Evolutionary conservation across 352 stramenopile genomes (phyloP), one percentile per base, ranked within the genome.

Genomic region (Globisporangium okanoganense): DNA sequence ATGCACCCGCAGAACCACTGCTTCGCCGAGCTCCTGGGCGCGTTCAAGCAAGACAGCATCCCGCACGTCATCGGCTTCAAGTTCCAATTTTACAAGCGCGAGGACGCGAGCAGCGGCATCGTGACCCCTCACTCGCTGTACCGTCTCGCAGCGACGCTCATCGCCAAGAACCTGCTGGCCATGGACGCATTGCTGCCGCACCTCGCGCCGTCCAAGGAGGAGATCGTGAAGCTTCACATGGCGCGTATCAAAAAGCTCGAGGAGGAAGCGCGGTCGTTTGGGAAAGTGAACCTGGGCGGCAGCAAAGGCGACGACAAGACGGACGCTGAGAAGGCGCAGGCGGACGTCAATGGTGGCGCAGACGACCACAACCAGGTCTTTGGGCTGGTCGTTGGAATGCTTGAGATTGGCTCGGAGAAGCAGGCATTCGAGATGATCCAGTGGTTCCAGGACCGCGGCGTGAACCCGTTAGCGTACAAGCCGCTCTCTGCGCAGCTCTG

Each of bases 31-130:
- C 62, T 97, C 36, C 62, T 97, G 2, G 63, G 61, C 0, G 65
- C 75, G 24, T 97, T 97, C 66, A 92, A 91, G 56, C 71, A 70
- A 4, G 81, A 87, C 31, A 87, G 73, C 53, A 72, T 98, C 31
- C 85, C 87, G 1, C 91, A 98, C 59, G 76, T 98, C 12, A 64
- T 98, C 16, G 94, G 94, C 16, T 98, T 98, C 70, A 98, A 98
- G 72, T 97, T 97, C 56, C 76, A 90, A 58, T 95, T 91, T 40
- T 98, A 98, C 80, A 87, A 88, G 58, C 70, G 78, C 27, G 71
- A 77, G 14, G 54, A 70, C 31, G 49, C 64, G 2, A 56, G 18
- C 5, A 74, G 84, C 31, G 70, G 64, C 8, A 33, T 78, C 4
- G 71, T 63, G 33, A 92, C 88, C 18, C 81, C 82, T 1, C 76